phyloP scores from a whole-genome alignment of 345 rosid species.

The Excoecaria cochinchinensis region DNA sequence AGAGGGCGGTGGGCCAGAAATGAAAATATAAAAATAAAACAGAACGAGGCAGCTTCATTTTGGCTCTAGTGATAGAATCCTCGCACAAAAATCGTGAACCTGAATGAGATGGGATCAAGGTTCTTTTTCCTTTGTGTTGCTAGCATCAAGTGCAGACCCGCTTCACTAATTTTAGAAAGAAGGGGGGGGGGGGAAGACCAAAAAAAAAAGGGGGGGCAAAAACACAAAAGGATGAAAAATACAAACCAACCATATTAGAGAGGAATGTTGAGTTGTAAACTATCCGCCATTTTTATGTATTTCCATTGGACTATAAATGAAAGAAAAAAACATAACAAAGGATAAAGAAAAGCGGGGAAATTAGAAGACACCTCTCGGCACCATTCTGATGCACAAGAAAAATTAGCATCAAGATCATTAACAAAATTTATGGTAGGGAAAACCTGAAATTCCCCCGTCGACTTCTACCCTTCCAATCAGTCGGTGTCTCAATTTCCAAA shows the following conservation, averaged over 20 bases:
- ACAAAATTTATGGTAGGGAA: conserved; percentile 12
- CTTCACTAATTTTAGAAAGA: conserved; percentile 16
- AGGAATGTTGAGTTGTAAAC: conserved; percentile 19
- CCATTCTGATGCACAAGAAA: conserved; percentile 24
- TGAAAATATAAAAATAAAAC: neutral
- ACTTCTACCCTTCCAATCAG: conserved; percentile 15
- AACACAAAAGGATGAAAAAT: conserved; percentile 6
- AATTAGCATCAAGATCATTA: conserved; percentile 27
- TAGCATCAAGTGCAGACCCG: conserved; percentile 11
- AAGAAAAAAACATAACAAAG: neutral
- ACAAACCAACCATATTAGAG: conserved; percentile 23
- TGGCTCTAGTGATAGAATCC: neutral
- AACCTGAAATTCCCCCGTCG: conserved; percentile 26
- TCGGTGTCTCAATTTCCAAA: conserved; percentile 5
- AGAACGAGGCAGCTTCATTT: neutral
- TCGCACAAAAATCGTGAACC: neutral
- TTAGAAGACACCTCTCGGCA: conserved; percentile 22
- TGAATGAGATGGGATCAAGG: neutral
- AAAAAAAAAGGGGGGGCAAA: too few relatives aligned
- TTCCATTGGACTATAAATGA: conserved; percentile 25
- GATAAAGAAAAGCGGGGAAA: conserved; percentile 12
- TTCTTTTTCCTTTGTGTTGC: conserved; percentile 18
- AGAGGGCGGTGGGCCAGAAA: too few relatives aligned
- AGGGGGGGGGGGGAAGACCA: too few relatives aligned
- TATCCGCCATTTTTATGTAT: conserved; percentile 26